Evolutionary conservation across 2,329 filamentous ascomycete species (phyloP), one percentile per base, ranked within the genome.

Genomic region (Ilyonectria sp.): DNA sequence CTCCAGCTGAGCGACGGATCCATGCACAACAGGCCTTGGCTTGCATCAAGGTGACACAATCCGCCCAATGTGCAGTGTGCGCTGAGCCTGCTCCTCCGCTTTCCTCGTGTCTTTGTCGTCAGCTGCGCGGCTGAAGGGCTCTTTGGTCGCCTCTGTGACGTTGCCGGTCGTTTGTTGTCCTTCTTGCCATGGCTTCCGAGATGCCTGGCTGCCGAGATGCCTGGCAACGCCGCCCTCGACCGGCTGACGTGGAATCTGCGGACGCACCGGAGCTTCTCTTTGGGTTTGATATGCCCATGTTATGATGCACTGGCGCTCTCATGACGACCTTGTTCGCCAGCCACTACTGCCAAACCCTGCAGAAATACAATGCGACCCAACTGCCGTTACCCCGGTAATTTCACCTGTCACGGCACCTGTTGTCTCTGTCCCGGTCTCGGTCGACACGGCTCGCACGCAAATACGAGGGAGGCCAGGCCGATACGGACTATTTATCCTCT

Each of bases 1-100:
- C 65, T 54, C 46, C 67, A 69, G 67, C 69, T 73, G 62, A 67
- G 58, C 40, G 52, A 56, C 40, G 59, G 59, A 53, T 35, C 58
- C 57, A 62, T 61, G 57, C 57, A 46, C 15, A 13, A 11, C 10
- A n/a, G 37, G 33, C 47, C 60, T 47, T 67, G 55, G 56, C 35
- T 35, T 58, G 31, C 44, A 31, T 65, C 33, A 43, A 47, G 10
- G 29, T 19, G 47, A 43, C 57, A 54, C 54, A 23, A 29, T 23
- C 31, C 44, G 40, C 10, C 23, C 31, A 33, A 33, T 33, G 31
- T 33, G 2, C 31, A 33, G 8, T 11, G 31, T 11, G 31, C 8
- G 31, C 31, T 33, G 31, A 33, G 31, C 15, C 5, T 43, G 40
- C 40, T 43, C 15, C 40, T 43, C 31, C 31, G 31, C 31, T n/a